These are phyloP conservation scores for Leccinum broughii DNA, from an alignment of 768 basidiomycete genomes.

Conservation along the genomic window DNA sequence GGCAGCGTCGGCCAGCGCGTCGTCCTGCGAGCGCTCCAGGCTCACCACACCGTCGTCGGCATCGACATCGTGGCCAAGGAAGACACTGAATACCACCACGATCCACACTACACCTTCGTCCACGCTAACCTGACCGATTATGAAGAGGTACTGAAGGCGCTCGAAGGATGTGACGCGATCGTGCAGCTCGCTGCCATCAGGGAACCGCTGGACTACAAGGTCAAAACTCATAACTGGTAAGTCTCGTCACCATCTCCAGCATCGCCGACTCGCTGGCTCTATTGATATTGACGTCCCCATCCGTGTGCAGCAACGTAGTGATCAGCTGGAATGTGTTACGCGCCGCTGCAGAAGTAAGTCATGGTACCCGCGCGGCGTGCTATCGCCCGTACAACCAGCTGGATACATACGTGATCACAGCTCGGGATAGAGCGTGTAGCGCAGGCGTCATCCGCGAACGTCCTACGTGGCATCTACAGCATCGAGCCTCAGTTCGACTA, in stretches of 20 bases:
- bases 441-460: conserved; percentile 47
- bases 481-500: not conserved
- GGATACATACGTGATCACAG: not conserved
- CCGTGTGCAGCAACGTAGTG: conserved; percentile 59
- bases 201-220: conserved; percentile 56
- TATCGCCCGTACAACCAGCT: not conserved
- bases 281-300: not conserved
- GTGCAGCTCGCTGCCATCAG: conserved; percentile 53
- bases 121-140: conserved; percentile 52
- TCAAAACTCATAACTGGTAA: conserved; percentile 58
- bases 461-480: not conserved
- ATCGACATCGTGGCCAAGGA: conserved; percentile 41
- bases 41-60: conserved; percentile 52
- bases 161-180: conserved; percentile 56
- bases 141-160: conserved; percentile 42
- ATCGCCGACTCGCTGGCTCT: not conserved
- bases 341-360: conserved; percentile 59
- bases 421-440: conserved; percentile 36
- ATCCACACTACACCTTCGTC: conserved; percentile 43
- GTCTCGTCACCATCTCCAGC: conserved; percentile 10
- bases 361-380: not conserved
- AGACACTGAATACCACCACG: conserved; percentile 18
- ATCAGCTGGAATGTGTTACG: conserved; percentile 69
- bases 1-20: conserved; percentile 56
- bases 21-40: conserved; percentile 46